Conservation (phyloP, 352 stramenopile species). For the Globisporangium emineosum region DNA sequence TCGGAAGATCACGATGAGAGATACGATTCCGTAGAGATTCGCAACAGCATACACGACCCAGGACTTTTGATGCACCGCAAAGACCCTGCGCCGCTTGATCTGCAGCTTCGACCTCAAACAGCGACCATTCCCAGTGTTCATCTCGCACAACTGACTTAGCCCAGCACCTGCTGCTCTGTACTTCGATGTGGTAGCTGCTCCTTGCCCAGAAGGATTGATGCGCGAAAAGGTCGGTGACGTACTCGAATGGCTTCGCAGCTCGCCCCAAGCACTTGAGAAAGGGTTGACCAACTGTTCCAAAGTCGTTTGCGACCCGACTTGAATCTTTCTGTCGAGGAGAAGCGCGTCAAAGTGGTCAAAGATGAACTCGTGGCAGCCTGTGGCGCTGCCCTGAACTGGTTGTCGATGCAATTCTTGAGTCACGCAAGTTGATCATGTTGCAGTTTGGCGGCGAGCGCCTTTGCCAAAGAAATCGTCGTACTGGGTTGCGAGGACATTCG, state of each 20-base stretch:
- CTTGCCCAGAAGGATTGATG: conserved; percentile 51
- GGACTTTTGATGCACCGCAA: conserved; percentile 34
- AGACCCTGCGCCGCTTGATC: conserved; percentile 33
- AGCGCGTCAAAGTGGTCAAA: conserved; percentile 43
- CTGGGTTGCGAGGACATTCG: conserved; percentile 25
- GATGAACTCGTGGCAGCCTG: conserved; percentile 41
- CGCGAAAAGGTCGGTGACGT: conserved; percentile 55
- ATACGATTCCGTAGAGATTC: conserved; percentile 37
- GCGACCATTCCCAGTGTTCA: conserved; percentile 31
- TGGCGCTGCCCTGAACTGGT: conserved; percentile 18
- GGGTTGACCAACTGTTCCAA: conserved; percentile 30
- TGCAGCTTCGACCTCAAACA: conserved; percentile 36
- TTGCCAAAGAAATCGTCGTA: conserved; percentile 44
- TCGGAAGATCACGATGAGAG: conserved; percentile 36
- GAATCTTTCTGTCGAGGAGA: conserved; percentile 24
- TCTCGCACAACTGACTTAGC: conserved; percentile 34
- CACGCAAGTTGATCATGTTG: conserved; percentile 38
- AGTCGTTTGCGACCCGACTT: conserved; percentile 35
- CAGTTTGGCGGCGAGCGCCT: conserved; percentile 30
- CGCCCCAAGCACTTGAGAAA: conserved; percentile 49
- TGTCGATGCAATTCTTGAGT: conserved; percentile 28
- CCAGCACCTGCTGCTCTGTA: conserved; percentile 45
- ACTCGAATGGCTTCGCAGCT: conserved; percentile 33
- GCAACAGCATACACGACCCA: conserved; percentile 23
- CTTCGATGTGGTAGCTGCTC: conserved; percentile 38